These are phyloP conservation scores for Anethum foeniculum DNA, from an alignment of 140 eudicot species.

Conservation along the genomic window DNA sequence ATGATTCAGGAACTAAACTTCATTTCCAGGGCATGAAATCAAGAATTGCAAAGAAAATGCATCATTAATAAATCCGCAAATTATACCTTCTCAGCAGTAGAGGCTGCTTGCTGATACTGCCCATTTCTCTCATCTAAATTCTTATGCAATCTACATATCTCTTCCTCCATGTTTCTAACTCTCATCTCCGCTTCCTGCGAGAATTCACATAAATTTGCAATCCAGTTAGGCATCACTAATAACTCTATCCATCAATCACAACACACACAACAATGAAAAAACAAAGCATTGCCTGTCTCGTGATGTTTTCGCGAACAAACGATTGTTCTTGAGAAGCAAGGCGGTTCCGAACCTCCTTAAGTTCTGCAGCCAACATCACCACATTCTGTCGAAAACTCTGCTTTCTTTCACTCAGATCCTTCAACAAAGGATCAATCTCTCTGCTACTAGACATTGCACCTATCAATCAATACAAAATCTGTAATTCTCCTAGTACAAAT, in stretches of 20 bases:
- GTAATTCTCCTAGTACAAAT: background rate
- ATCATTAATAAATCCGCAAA: background rate
- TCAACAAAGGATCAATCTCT: constrained; percentile 20
- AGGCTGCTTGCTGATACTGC: constrained; percentile 61
- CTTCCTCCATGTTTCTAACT: constrained; percentile 66
- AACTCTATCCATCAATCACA: background rate
- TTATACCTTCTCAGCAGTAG: constrained; percentile 60
- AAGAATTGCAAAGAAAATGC: background rate
- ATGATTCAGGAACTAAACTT: background rate
- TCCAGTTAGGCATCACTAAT: background rate
- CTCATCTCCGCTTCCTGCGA: constrained; percentile 84
- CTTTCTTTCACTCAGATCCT: constrained; percentile 76
- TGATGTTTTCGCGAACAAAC: constrained; percentile 56
- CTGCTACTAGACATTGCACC: background rate
- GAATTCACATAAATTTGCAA: constrained; percentile 5
- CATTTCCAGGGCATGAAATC: background rate
- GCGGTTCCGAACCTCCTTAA: constrained; percentile 82
- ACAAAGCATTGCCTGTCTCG: constrained; percentile 47
- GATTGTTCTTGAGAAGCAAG: constrained; percentile 60
- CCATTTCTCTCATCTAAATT: constrained; percentile 65
- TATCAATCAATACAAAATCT: background rate
- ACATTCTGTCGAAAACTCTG: constrained; percentile 73
- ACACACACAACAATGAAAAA: background rate
- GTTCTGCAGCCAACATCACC: constrained; percentile 82
- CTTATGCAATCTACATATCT: constrained; percentile 55